A percentile compares a stretch with the other conserved stretches of the same genome.
Evolutionary conservation across 2,329 filamentous ascomycete species (phyloP).

Genomic region (Alternaria ventricosa): DNA sequence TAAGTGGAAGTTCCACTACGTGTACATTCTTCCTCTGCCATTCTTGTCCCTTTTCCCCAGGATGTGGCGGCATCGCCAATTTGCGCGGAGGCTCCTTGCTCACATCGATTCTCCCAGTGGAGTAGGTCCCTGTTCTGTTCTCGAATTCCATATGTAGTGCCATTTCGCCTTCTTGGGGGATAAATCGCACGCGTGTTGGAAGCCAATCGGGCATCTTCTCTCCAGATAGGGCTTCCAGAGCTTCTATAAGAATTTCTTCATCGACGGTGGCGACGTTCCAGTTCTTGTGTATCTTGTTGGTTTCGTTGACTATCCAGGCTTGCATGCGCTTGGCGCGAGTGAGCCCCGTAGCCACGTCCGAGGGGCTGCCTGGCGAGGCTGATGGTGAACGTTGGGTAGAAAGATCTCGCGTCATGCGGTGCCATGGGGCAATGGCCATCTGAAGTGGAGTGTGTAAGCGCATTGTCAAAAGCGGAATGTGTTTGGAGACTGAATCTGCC

Average conservation of each 20-base stretch:
- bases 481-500: conserved; percentile 24
- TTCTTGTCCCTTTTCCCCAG: not conserved
- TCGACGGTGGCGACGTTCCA: conserved; percentile 32
- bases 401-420: conserved; percentile 24
- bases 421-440: conserved; percentile 35
- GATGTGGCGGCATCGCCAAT: not conserved
- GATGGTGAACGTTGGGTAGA: not conserved
- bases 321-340: conserved; percentile 30
- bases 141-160: conserved; percentile 40
- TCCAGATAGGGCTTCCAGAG: conserved; percentile 33
- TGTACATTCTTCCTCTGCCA: conserved; percentile 10
- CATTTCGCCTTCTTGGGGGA: conserved; percentile 37
- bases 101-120: conserved; percentile 12
- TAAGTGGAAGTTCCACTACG: conserved; percentile 5
- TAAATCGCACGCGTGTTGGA: conserved; percentile 34
- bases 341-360: conserved; percentile 6
- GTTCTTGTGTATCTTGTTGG: conserved; percentile 29
- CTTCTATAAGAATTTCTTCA: conserved; percentile 27
- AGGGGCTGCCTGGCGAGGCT: not conserved
- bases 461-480: conserved; percentile 33
- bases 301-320: conserved; percentile 25
- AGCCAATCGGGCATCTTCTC: conserved; percentile 39
- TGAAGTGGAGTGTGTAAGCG: conserved; percentile 39
- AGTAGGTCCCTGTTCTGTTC: conserved; percentile 16
- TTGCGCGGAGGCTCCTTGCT: conserved; percentile 5